These are phyloP conservation scores for apple (Malus domestica) DNA, from an alignment of 306 rosid genomes.

Conservation along the genomic window DNA sequence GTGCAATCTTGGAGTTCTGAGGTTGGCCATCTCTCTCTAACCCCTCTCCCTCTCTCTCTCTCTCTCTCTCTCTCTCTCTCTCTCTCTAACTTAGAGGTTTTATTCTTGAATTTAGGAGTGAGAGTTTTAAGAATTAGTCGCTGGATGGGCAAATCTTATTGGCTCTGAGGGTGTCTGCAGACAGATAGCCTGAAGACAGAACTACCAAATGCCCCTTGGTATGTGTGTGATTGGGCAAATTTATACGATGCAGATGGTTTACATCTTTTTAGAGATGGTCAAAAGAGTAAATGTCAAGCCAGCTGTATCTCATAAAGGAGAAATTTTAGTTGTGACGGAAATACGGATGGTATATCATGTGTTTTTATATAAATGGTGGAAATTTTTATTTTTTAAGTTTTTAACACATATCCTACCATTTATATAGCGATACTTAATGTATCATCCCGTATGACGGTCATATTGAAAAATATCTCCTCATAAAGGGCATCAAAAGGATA, in stretches of 20 bases:
- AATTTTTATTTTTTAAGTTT: too few species aligned
- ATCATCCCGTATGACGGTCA: too few species aligned
- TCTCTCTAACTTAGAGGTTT: not conserved
- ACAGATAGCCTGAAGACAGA: slow-evolving; percentile 4
- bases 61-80: not conserved
- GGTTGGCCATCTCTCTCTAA: slow-evolving; percentile 36
- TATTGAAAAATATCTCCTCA: too few species aligned
- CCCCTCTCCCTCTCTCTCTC: not conserved
- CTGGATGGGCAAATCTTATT: not conserved
- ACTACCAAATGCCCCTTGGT: slow-evolving; percentile 27
- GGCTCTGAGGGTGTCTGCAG: not conserved
- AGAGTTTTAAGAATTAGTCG: not conserved
- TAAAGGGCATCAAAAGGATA: not conserved
- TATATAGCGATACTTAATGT: too few species aligned
- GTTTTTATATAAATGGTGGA: too few species aligned
- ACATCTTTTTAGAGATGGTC: not conserved
- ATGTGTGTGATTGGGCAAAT: not conserved
- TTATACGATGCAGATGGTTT: not conserved
- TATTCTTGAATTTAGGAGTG: slow-evolving; percentile 15
- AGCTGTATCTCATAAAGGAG: not conserved
- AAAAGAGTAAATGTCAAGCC: not conserved
- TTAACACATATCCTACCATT: too few species aligned
- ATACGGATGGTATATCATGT: too few species aligned
- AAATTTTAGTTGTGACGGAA: too few species aligned
- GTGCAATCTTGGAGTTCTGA: slow-evolving; percentile 1